These are phyloP conservation scores for Penicillium crustosum DNA, from an alignment of 2,329 filamentous ascomycete species.

Conservation along the genomic window DNA sequence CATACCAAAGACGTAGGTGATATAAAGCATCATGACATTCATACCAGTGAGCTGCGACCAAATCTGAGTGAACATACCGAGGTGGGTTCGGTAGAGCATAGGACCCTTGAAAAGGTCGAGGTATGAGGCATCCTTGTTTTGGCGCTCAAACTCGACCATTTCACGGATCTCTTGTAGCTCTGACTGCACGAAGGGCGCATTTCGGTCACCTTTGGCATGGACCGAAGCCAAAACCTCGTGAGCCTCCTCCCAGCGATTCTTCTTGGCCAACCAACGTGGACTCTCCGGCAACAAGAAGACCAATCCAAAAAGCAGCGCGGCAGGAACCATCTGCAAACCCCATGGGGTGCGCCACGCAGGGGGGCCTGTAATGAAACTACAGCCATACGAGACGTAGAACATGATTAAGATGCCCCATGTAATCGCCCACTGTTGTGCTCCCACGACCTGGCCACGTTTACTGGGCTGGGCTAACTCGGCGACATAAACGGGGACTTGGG, in stretches of 20 bases:
- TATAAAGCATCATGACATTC: conserved; percentile 75
- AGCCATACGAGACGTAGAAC: conserved; percentile 65
- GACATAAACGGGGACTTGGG: conserved; percentile 69
- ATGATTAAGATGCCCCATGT: conserved; percentile 70
- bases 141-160: conserved; percentile 70
- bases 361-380: conserved; percentile 58
- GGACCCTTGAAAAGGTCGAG: conserved; percentile 69
- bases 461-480: conserved; percentile 62
- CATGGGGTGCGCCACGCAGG: conserved; percentile 64
- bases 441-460: conserved; percentile 63
- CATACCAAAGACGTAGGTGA: conserved; percentile 67
- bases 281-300: conserved; percentile 56
- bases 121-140: conserved; percentile 68
- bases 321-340: conserved; percentile 65
- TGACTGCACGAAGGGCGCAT: conserved; percentile 63
- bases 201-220: conserved; percentile 64
- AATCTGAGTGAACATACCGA: conserved; percentile 72
- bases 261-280: conserved; percentile 63
- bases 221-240: conserved; percentile 54
- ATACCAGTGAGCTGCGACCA: conserved; percentile 75
- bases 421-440: conserved; percentile 72
- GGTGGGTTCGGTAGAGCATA: conserved; percentile 71
- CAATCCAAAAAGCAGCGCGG: conserved; percentile 57
- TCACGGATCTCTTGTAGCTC: conserved; percentile 74
- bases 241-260: conserved; percentile 59